Conservation (phyloP, 2,329 filamentous ascomycete genomes). For the Reticulascus tulasneorum region DNA sequence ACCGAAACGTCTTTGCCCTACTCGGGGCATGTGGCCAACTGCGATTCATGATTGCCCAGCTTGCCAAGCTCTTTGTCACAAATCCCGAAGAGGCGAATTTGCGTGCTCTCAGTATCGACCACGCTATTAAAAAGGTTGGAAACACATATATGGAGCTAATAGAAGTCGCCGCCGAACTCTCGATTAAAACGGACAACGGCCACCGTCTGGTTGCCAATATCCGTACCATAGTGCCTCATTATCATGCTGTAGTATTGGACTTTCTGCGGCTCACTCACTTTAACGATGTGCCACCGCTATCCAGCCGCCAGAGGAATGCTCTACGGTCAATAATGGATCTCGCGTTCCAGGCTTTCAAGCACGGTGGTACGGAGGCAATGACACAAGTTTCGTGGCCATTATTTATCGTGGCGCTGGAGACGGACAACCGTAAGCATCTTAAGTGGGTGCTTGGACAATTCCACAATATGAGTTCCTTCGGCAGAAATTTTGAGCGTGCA, state of each 20-base stretch:
- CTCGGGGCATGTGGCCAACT: constrained; percentile 25
- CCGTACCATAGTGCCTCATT: constrained; percentile 28
- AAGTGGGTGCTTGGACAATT: constrained; percentile 29
- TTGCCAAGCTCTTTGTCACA: constrained; percentile 20
- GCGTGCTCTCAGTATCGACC: constrained; percentile 14
- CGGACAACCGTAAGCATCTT: constrained; percentile 25
- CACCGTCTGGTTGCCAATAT: constrained; percentile 29
- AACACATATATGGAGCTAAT: constrained; percentile 20
- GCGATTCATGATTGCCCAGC: constrained; percentile 26
- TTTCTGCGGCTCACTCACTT: constrained; percentile 18
- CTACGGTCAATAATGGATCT: constrained; percentile 24
- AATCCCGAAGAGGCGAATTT: too few relatives aligned
- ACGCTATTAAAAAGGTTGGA: constrained; percentile 17
- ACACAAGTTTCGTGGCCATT: constrained; percentile 28
- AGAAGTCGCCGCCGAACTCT: constrained; percentile 21
- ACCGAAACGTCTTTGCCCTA: constrained; percentile 26
- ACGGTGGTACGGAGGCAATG: constrained; percentile 26
- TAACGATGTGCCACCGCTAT: constrained; percentile 10
- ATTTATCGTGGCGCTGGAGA: constrained; percentile 31
- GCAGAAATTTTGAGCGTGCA: constrained; percentile 27
- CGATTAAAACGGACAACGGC: constrained; percentile 19
- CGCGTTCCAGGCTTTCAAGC: constrained; percentile 26
- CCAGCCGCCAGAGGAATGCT: constrained; percentile 7
- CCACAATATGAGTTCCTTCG: constrained; percentile 22
- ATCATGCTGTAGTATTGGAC: constrained; percentile 28